Evolutionary conservation across 2,329 filamentous ascomycete species (phyloP).

Genomic region (Ophiocordyceps australis): DNA sequence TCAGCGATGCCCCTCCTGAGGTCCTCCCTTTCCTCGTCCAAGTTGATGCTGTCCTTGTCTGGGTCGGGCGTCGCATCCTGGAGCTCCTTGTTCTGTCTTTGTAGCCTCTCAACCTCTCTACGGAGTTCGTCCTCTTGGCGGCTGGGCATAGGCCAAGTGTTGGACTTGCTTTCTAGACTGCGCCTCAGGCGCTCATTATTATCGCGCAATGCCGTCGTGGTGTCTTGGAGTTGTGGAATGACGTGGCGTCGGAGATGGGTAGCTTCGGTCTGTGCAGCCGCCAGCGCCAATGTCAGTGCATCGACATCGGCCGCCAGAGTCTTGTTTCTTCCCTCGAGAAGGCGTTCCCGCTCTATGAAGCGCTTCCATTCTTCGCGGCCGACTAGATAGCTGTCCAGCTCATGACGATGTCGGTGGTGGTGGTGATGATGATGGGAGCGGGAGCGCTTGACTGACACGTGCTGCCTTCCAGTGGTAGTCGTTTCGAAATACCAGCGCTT

Average conservation of each 20-base stretch:
- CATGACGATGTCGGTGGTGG: constrained; percentile 11
- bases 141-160: no score
- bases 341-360: constrained; percentile 16
- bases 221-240: constrained; percentile 17
- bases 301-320: constrained; percentile 13
- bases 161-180: no score
- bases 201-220: constrained; percentile 15
- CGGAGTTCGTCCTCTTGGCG: constrained; percentile 14
- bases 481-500: constrained; percentile 18
- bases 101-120: constrained; percentile 14
- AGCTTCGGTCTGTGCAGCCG: constrained; percentile 15
- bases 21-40: constrained; percentile 12
- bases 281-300: constrained; percentile 16
- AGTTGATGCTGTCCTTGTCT: constrained; percentile 16
- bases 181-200: no score
- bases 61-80: constrained; percentile 15
- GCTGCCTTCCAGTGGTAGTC: no score
- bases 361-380: constrained; percentile 17
- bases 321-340: constrained; percentile 15
- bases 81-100: constrained; percentile 16
- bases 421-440: constrained; percentile 14
- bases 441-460: constrained; percentile 20
- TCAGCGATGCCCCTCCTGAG: no score
- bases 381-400: constrained; percentile 16
- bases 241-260: constrained; percentile 13